phyloP scores from a whole-genome alignment of 164 flowering plant genomes.

The Hamamelis virginiana region DNA sequence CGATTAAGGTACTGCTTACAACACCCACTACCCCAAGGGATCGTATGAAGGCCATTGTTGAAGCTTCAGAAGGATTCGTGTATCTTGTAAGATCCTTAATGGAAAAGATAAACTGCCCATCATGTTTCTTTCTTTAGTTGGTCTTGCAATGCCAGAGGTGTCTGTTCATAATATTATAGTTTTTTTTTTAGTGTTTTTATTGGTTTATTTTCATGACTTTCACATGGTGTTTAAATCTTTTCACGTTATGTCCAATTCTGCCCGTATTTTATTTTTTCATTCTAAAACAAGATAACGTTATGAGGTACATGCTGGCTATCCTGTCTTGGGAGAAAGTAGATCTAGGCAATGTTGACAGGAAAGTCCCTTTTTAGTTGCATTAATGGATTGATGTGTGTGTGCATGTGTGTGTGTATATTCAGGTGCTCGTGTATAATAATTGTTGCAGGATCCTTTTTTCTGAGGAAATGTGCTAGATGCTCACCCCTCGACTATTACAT shows the following conservation, averaged over 20 bases:
- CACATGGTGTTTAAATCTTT: background rate
- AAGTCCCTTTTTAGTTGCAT: too few species aligned
- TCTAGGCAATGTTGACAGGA: too few species aligned
- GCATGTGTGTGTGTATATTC: too few species aligned
- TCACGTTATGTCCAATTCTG: background rate
- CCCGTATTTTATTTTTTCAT: too few species aligned
- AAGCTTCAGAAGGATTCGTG: conserved; percentile 85
- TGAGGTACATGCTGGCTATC: background rate
- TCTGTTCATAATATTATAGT: background rate
- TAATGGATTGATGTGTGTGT: too few species aligned
- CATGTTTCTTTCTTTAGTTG: background rate
- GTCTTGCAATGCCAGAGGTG: background rate
- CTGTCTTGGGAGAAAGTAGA: too few species aligned
- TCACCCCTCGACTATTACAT: too few species aligned
- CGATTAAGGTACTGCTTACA: conserved; percentile 73
- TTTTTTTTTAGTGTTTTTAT: background rate
- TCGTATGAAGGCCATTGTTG: conserved; percentile 81
- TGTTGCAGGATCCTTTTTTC: too few species aligned
- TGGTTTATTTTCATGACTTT: background rate
- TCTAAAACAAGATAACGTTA: background rate
- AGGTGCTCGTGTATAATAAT: too few species aligned
- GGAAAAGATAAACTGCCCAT: too few species aligned
- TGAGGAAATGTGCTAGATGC: too few species aligned
- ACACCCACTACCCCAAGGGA: conserved; percentile 87
- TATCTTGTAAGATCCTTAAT: conserved; percentile 67